Conservation (phyloP, 441 rosid species). For the Bruguiera hainesii region DNA sequence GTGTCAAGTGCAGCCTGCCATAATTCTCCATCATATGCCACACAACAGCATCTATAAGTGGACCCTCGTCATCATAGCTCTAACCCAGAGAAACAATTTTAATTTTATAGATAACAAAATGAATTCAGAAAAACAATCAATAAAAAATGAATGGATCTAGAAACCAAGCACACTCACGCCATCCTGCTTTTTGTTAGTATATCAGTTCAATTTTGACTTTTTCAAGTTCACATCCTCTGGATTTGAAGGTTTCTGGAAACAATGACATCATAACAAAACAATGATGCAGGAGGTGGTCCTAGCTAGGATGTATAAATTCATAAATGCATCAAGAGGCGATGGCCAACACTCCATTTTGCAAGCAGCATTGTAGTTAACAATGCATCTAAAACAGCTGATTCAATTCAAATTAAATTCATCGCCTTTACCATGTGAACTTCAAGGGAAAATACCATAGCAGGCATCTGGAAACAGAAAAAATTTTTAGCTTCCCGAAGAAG, state of each 20-base stretch:
- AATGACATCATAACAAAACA: constrained; percentile 23
- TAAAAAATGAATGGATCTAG: constrained; percentile 21
- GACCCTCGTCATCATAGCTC: constrained; percentile 93
- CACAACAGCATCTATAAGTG: constrained; percentile 88
- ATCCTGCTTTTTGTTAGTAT: constrained; percentile 74
- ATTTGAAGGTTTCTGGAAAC: constrained; percentile 63
- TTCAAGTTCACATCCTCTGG: constrained; percentile 67
- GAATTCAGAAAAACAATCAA: constrained; percentile 11
- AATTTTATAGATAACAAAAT: constrained; percentile 10
- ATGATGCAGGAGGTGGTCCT: constrained; percentile 9
- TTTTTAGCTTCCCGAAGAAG: neutral
- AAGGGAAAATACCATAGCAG: neutral
- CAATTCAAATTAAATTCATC: constrained; percentile 8
- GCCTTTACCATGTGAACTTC: neutral
- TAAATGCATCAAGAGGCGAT: too few relatives aligned
- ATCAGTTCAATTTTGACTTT: constrained; percentile 73
- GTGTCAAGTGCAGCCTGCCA: constrained; percentile 97
- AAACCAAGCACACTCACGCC: constrained; percentile 53
- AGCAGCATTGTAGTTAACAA: constrained; percentile 1
- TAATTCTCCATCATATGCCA: constrained; percentile 90
- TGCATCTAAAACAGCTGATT: constrained; percentile 9
- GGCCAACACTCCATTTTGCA: too few relatives aligned
- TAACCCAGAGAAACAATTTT: constrained; percentile 24
- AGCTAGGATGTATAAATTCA: neutral
- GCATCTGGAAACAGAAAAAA: constrained; percentile 1